phyloP scores from a whole-genome alignment of 192 early-diverging fungal genomes.

The Backusella psychrophila region DNA sequence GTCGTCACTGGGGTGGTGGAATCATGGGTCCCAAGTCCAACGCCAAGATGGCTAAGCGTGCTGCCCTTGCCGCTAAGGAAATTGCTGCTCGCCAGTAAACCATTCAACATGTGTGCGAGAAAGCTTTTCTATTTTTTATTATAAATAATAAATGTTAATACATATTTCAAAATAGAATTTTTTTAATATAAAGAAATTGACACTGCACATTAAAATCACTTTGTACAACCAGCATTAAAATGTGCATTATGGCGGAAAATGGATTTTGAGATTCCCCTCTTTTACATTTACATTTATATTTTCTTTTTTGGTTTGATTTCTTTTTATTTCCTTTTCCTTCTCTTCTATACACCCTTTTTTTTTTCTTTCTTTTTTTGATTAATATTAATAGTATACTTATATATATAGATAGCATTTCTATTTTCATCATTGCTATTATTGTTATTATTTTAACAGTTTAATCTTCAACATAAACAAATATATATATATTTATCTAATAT shows the following conservation, averaged over 20 bases:
- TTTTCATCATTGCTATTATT: not conserved
- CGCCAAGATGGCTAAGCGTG: conserved; percentile 77
- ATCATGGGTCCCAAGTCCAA: conserved; percentile 94
- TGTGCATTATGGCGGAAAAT: not conserved
- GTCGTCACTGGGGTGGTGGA: conserved; percentile 97
- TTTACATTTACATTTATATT: conserved; percentile 7
- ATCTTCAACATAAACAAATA: not conserved
- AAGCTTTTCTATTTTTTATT: not conserved
- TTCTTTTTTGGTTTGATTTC: conserved; percentile 8
- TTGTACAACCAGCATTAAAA: not conserved
- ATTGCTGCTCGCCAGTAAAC: conserved; percentile 43
- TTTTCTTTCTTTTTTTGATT: not conserved
- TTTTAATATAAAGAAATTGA: not conserved
- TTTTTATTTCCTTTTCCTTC: conserved; percentile 6
- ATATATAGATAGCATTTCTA: too few species aligned
- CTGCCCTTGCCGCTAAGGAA: conserved; percentile 51
- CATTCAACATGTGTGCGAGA: not conserved
- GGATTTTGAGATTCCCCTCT: not conserved
- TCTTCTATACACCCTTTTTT: not conserved
- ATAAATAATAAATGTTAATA: not conserved
- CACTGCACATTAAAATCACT: not conserved
- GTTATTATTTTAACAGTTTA: not conserved
- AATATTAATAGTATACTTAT: too few species aligned
- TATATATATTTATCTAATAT: not conserved
- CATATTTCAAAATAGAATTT: not conserved